Base-by-base conservation (phyloP, 169 alveolate species). In the Theileria orientalis region DNA sequence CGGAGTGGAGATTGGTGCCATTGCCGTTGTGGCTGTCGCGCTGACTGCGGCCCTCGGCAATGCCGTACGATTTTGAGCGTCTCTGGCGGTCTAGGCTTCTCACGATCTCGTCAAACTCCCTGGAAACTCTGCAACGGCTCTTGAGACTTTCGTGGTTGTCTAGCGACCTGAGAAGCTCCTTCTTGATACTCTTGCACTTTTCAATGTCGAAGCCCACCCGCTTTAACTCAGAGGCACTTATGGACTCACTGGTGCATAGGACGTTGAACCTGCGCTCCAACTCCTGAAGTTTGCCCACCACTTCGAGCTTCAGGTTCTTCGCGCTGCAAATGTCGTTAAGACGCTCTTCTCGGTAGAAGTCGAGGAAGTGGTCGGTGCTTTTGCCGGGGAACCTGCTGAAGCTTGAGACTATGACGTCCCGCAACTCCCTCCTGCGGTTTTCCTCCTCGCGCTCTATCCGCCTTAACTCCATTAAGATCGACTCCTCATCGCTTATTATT, bases 211-310 rank as follows among this genome's bases (percentile, higher is more conserved):
- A 79, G 14, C 83, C 83, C 16, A 75, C 71, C 37, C 72, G 49
- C 42, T 23, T 29, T 37, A 62, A 30, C n/a, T 71, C 87, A 1
- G 54, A 59, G 27, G 67, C 70, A 40, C 30, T 46, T 3, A 79
- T 44, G 62, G 44, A 51, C 68, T 72, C 83, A 40, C 35, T 59
- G 11, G 62, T 59, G 72, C 87, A 79, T 0, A 79, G 40, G 62
- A 70, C 46, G 62, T 79, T 79, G 71, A 56, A 70, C 69, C 69
- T 44, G 44, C 87, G 60, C 56, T 79, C 87, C 29, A 79, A 47
- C 42, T 79, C 83, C 30, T 79, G 87, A 33, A 79, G 74, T 21
- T 67, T 71, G n/a, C 83, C 76, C 23, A 79, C 83, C n/a, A 79
- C 40, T 54, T 72, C 83, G 21, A 70, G 69, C 60, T 68, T 71